These are phyloP conservation scores for Rhizopus arrhizus DNA, from an alignment of 371 early-diverging fungal species.

Conservation along the genomic window DNA sequence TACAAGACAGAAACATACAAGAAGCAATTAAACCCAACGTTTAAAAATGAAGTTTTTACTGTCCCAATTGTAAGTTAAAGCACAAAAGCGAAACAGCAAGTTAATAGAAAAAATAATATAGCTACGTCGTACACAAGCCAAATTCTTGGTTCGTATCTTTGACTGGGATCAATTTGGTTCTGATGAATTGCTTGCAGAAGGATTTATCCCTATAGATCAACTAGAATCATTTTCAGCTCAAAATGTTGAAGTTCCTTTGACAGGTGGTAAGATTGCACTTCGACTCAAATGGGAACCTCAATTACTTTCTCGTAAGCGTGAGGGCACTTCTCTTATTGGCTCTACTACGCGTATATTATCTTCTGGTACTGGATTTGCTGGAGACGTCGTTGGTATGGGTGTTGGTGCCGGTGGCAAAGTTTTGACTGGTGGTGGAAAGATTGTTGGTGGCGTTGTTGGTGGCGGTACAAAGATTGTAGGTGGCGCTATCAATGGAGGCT, in stretches of 20 bases:
- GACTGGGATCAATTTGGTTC: constrained; percentile 77
- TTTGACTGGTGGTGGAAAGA: constrained; percentile 21
- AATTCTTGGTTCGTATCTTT: constrained; percentile 60
- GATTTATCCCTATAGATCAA: constrained; percentile 22
- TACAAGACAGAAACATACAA: constrained; percentile 74
- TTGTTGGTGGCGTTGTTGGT: constrained; percentile 34
- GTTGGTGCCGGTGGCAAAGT: constrained; percentile 36
- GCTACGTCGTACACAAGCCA: constrained; percentile 42
- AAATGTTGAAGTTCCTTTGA: constrained; percentile 20
- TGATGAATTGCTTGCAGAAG: constrained; percentile 52
- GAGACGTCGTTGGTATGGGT: constrained; percentile 24
- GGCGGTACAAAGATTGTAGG: constrained; percentile 16
- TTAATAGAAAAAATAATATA: constrained; percentile 8
- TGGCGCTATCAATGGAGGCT: constrained; percentile 32
- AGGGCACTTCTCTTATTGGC: constrained; percentile 27
- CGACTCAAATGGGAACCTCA: constrained; percentile 40
- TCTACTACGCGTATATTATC: constrained; percentile 23
- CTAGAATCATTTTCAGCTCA: constrained; percentile 27
- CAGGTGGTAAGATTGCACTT: constrained; percentile 19
- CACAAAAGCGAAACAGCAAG: background rate
- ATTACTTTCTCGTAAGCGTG: constrained; percentile 30
- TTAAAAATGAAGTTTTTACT: constrained; percentile 67
- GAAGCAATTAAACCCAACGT: constrained; percentile 77
- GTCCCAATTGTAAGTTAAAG: constrained; percentile 54
- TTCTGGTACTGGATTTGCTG: constrained; percentile 23